A percentile compares a stretch with the other conserved stretches of the same genome.
phyloP scores from a whole-genome alignment of 331 rosid genomes.

The Malus hybrid region DNA sequence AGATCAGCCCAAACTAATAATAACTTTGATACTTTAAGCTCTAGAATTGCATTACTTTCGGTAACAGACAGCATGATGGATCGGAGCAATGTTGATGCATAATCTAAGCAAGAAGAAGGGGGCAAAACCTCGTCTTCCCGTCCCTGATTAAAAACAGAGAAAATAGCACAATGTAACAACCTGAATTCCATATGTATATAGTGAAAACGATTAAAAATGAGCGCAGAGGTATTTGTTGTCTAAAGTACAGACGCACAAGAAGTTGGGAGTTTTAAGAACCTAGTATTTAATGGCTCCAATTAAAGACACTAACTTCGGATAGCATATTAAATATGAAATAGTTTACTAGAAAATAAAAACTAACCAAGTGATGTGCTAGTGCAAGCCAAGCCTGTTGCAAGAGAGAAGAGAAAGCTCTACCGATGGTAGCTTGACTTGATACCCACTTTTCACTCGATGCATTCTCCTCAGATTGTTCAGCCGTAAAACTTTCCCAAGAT shows the following conservation, averaged over 20 bases:
- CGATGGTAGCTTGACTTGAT: slow-evolving; percentile 39
- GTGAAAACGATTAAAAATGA: not conserved
- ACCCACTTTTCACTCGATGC: slow-evolving; percentile 45
- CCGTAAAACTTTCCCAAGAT: slow-evolving; percentile 59
- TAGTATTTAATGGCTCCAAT: not conserved
- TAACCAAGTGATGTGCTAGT: slow-evolving; percentile 43
- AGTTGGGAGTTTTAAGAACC: not conserved
- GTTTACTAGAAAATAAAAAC: slow-evolving; percentile 21
- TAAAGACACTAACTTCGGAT: not conserved
- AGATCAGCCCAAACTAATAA: slow-evolving; percentile 71
- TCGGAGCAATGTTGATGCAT: slow-evolving; percentile 60
- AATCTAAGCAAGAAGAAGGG: slow-evolving; percentile 60
- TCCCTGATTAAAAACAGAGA: slow-evolving; percentile 31
- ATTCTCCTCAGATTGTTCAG: slow-evolving; percentile 48
- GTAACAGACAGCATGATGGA: slow-evolving; percentile 52
- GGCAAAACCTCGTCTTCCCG: slow-evolving; percentile 32
- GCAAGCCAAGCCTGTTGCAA: slow-evolving; percentile 83
- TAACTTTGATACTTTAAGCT: slow-evolving; percentile 64
- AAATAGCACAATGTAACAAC: not conserved
- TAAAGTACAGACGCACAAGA: not conserved
- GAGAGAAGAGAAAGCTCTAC: slow-evolving; percentile 62
- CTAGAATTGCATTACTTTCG: slow-evolving; percentile 44
- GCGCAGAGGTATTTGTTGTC: not conserved
- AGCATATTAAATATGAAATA: not conserved
- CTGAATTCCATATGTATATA: not conserved